These are phyloP conservation scores for Umbelopsis sp. DNA, from an alignment of 192 early-diverging fungal species.

Conservation along the genomic window DNA sequence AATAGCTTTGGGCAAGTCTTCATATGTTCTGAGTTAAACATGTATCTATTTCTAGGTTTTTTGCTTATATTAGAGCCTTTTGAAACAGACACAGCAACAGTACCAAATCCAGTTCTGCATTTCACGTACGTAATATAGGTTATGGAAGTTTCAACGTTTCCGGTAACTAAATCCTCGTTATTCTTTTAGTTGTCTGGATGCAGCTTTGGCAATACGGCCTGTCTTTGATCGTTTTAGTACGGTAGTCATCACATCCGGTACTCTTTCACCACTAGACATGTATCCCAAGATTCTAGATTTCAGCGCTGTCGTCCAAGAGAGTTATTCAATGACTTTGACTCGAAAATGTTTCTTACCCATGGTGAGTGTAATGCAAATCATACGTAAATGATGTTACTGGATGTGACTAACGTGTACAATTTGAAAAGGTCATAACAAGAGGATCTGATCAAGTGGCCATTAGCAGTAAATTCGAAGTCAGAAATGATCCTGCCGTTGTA, in stretches of 20 bases:
- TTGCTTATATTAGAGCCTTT: constrained; percentile 96
- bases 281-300: constrained; percentile 96
- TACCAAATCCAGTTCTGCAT: constrained; percentile 96
- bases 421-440: constrained; percentile 78
- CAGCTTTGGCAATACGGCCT: constrained; percentile 93
- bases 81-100: constrained; percentile 88
- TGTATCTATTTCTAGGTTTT: constrained; percentile 59
- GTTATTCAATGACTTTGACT: constrained; percentile 96
- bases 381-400: neutral
- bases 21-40: neutral
- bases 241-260: constrained; percentile 98
- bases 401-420: neutral
- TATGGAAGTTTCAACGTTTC: no score
- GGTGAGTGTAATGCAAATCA: constrained; percentile 42
- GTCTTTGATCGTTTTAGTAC: constrained; percentile 95
- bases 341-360: constrained; percentile 95
- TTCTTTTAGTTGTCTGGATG: constrained; percentile 83
- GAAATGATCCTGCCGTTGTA: constrained; percentile 98
- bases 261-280: constrained; percentile 98
- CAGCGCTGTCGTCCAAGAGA: constrained; percentile 82
- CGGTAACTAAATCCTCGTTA: neutral
- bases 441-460: constrained; percentile 99
- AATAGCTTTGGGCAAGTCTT: no score
- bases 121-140: constrained; percentile 56
- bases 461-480: constrained; percentile 97